Conservation (phyloP, 768 basidiomycete species). For the Kwoniella sp. region DNA sequence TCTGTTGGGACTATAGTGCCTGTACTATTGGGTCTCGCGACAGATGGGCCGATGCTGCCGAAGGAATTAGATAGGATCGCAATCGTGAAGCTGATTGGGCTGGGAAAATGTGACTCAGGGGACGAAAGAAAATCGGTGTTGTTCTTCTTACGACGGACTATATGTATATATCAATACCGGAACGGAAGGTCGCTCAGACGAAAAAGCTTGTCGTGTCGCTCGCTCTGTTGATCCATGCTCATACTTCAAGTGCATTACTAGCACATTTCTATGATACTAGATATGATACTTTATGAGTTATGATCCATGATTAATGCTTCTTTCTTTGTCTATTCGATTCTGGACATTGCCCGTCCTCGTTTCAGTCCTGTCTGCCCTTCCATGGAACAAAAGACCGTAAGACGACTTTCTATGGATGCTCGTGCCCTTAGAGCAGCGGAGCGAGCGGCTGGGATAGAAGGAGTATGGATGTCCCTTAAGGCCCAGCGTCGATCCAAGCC, state of each 20-base stretch:
- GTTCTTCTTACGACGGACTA: not conserved
- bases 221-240: too few relatives aligned
- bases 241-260: not conserved
- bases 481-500: conserved; percentile 61
- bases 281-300: not conserved
- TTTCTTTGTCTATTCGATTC: not conserved
- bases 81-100: too few relatives aligned
- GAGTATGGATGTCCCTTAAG: not conserved
- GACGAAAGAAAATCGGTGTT: not conserved
- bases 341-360: too few relatives aligned
- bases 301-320: not conserved
- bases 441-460: too few relatives aligned
- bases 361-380: too few relatives aligned
- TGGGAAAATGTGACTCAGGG: not conserved
- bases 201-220: too few relatives aligned
- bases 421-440: too few relatives aligned
- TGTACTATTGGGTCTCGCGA: conserved; percentile 47
- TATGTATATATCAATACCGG: too few relatives aligned
- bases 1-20: too few relatives aligned
- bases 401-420: too few relatives aligned
- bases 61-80: conserved; percentile 24
- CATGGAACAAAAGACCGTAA: too few relatives aligned
- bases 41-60: conserved; percentile 48
- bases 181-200: too few relatives aligned
- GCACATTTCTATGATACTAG: not conserved